Evolutionary conservation across 306 rosid species (phyloP).

Genomic region (Mimosa pudica): DNA sequence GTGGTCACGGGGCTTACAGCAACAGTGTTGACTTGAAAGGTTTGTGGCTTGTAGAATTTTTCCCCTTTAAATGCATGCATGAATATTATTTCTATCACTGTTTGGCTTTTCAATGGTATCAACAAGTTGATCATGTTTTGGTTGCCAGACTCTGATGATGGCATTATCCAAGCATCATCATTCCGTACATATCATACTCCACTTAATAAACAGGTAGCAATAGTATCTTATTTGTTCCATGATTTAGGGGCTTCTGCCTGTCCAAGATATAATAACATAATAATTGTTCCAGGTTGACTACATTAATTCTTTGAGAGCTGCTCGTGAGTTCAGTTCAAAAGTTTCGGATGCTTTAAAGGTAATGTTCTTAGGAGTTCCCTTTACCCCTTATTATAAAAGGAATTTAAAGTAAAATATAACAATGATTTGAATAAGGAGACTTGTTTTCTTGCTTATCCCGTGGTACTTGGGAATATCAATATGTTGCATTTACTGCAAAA

Average conservation of each 20-base stretch:
- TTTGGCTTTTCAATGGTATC: conserved; percentile 25
- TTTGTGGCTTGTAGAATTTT: conserved; percentile 38
- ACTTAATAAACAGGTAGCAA: conserved; percentile 89
- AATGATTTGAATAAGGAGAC: conserved; percentile 9
- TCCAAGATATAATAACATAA: conserved; percentile 34
- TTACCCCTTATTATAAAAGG: conserved; percentile 1
- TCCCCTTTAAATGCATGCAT: conserved; percentile 15
- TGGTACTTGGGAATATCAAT: conserved; percentile 22
- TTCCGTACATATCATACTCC: conserved; percentile 98
- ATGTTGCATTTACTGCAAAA: conserved; percentile 26
- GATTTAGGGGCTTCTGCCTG: conserved; percentile 27
- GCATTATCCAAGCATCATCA: conserved; percentile 84
- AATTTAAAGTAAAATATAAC: conserved; percentile 14
- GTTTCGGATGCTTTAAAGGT: conserved; percentile 94
- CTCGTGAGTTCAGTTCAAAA: conserved; percentile 86
- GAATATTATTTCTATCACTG: not conserved
- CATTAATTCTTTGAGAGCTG: conserved; percentile 94
- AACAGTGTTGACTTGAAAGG: conserved; percentile 93
- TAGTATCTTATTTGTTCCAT: conserved; percentile 20
- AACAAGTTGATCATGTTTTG: conserved; percentile 26
- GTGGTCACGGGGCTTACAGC: conserved; percentile 98
- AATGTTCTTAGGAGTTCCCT: conserved; percentile 23
- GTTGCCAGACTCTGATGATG: conserved; percentile 70
- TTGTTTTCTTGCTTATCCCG: conserved; percentile 15
- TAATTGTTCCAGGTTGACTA: conserved; percentile 64